These are phyloP conservation scores for Daedaleopsis nitida DNA, from an alignment of 768 basidiomycete species.

Conservation along the genomic window DNA sequence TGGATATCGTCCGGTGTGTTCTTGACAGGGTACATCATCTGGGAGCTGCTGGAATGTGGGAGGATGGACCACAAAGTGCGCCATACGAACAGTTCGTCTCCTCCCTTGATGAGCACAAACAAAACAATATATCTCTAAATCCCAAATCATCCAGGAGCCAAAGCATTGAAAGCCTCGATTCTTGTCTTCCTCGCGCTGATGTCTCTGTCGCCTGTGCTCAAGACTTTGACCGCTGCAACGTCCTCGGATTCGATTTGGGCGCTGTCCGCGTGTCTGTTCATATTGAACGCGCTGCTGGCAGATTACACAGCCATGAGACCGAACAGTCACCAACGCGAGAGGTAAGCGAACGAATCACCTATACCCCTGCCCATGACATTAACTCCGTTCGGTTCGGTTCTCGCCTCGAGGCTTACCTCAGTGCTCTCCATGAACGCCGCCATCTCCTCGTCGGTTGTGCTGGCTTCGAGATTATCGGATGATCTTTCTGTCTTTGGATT, in stretches of 20 bases:
- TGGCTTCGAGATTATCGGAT: slow-evolving; percentile 85
- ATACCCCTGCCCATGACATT: slow-evolving; percentile 11
- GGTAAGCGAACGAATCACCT: slow-evolving; percentile 40
- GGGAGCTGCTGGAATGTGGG: slow-evolving; percentile 55
- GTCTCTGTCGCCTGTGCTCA: slow-evolving; percentile 87
- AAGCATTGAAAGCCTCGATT: slow-evolving; percentile 77
- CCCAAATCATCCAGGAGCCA: slow-evolving; percentile 51
- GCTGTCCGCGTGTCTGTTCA: slow-evolving; percentile 80
- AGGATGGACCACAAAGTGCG: slow-evolving; percentile 23
- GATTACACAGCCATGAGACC: slow-evolving; percentile 67
- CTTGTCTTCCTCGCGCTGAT: slow-evolving; percentile 88
- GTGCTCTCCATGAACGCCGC: slow-evolving; percentile 90
- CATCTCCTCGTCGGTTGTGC: slow-evolving; percentile 88
- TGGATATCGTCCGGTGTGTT: slow-evolving; percentile 64
- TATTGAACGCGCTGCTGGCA: slow-evolving; percentile 78
- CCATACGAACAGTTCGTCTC: slow-evolving; percentile 36
- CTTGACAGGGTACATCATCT: slow-evolving; percentile 58
- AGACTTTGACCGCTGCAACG: slow-evolving; percentile 91
- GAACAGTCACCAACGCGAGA: slow-evolving; percentile 53
- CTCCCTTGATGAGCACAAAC: background rate
- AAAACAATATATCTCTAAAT: background rate
- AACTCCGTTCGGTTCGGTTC: slow-evolving; percentile 1
- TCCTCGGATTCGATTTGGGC: slow-evolving; percentile 99
- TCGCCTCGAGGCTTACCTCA: slow-evolving; percentile 63
- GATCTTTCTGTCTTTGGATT: slow-evolving; percentile 89